These are phyloP conservation scores for Brettanomyces bruxellensis DNA, from an alignment of 805 yeast species.

Conservation along the genomic window DNA sequence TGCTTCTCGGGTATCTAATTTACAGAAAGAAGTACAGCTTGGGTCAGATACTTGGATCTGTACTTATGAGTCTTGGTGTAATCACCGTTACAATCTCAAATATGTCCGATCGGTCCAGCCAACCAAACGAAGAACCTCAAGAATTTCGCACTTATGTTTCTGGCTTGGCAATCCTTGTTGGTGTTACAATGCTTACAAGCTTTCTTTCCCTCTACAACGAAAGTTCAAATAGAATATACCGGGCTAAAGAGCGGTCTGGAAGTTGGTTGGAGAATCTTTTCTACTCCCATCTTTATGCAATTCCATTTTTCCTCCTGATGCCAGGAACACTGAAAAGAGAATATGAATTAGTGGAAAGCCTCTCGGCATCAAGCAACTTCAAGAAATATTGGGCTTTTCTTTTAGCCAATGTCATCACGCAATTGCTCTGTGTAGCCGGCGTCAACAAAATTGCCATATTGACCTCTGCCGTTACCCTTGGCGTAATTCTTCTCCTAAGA, in stretches of 20 bases:
- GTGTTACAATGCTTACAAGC: slow-evolving; percentile 28
- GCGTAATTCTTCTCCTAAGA: slow-evolving; percentile 50
- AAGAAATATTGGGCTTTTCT: slow-evolving; percentile 19
- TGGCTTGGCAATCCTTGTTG: slow-evolving; percentile 6
- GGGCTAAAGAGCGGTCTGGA: slow-evolving; percentile 20
- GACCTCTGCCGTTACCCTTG: slow-evolving; percentile 54
- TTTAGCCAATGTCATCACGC: slow-evolving; percentile 40
- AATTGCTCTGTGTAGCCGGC: slow-evolving; percentile 56
- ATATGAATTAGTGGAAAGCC: slow-evolving; percentile 1
- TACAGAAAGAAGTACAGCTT: slow-evolving; percentile 36
- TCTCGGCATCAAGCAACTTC: not conserved
- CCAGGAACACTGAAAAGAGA: slow-evolving; percentile 15
- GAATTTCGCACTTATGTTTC: not conserved
- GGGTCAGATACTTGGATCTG: slow-evolving; percentile 41
- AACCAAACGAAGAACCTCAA: too few species aligned
- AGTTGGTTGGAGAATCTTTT: slow-evolving; percentile 62
- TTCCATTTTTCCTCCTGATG: slow-evolving; percentile 43
- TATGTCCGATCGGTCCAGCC: not conserved
- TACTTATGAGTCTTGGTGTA: slow-evolving; percentile 47
- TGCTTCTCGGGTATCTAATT: slow-evolving; percentile 42
- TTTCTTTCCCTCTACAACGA: slow-evolving; percentile 37
- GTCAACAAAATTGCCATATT: slow-evolving; percentile 53
- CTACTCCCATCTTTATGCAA: slow-evolving; percentile 45
- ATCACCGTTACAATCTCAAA: slow-evolving; percentile 29
- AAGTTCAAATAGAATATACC: slow-evolving; percentile 36